These are phyloP conservation scores for Solioccasus polychromus DNA, from an alignment of 768 basidiomycete species.

Conservation along the genomic window DNA sequence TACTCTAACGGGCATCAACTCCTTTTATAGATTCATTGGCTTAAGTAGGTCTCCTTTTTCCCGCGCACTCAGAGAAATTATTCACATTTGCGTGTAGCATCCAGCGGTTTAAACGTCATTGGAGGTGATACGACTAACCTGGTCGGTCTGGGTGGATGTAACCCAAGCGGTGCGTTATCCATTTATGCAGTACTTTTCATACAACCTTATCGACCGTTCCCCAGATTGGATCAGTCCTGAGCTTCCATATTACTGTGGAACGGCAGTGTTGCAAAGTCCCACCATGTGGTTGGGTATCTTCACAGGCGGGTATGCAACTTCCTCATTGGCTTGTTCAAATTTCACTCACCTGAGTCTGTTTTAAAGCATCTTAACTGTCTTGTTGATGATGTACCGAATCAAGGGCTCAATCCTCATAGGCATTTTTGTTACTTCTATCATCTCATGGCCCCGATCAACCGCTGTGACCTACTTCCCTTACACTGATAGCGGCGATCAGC, in stretches of 20 bases:
- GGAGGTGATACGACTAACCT: constrained; percentile 70
- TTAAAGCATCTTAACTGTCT: constrained; percentile 64
- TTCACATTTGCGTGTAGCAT: constrained; percentile 37
- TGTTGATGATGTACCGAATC: constrained; percentile 82
- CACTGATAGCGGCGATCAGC: constrained; percentile 58
- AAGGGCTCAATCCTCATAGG: constrained; percentile 81
- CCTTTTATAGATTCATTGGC: constrained; percentile 60
- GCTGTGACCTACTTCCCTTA: constrained; percentile 81
- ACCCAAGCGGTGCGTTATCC: constrained; percentile 39
- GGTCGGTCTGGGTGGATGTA: constrained; percentile 77
- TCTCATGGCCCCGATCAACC: constrained; percentile 86
- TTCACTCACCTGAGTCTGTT: constrained; percentile 2
- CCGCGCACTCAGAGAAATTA: neutral
- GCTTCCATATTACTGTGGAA: constrained; percentile 59
- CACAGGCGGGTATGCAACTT: constrained; percentile 63
- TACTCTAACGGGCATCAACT: constrained; percentile 10
- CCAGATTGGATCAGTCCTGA: constrained; percentile 42
- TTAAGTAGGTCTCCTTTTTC: constrained; percentile 44
- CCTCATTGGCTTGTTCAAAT: neutral
- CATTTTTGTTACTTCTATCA: constrained; percentile 79
- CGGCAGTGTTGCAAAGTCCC: constrained; percentile 65
- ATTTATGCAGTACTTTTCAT: constrained; percentile 1
- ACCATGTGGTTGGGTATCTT: constrained; percentile 90
- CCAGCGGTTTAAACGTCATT: constrained; percentile 68
- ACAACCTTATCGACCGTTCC: constrained; percentile 7